Base-by-base conservation (phyloP, 805 yeast genomes). In the Suhomyces tanzawaensis region DNA sequence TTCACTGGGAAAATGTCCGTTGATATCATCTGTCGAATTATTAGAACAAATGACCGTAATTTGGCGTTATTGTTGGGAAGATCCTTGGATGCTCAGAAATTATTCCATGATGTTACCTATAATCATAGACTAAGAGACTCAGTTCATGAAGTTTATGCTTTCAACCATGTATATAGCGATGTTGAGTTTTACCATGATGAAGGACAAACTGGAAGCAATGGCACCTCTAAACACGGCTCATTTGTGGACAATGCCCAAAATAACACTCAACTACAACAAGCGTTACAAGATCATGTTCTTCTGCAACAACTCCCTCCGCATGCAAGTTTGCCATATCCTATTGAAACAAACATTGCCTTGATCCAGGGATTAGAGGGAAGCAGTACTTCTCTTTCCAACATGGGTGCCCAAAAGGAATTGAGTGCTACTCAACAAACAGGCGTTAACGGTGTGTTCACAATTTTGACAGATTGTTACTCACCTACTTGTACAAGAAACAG, bases 1-100 rank as follows among this genome's bases (percentile, higher is more conserved):
- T 93, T 93, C 55, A 84, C 96, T 0, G 99, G 99, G 23, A 72
- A 86, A 16, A 93, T 87, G 61, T 96, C 98, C 1, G 95, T 93
- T 21, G 96, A 89, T 58, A 76, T 82, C n/a, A 80, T 93, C 42
- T 82, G 95, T 40, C 72, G 82, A 40, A 85, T 93, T 37, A 82
- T 91, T 35, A 72, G 95, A 48, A 91, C 96, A 1, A 84, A 88
- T 7, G 99, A 93, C 59, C 72, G 99, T 42, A 90, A 89, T 50
- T 65, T 93, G 51, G 98, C 98, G 0, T 66, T 93, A 32, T 66
- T 93, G 23, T 65, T 93, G 34, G 99, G 98, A 19, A 73, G 99
- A 46, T 82, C 97, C 0, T 67, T 93, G 39, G 98, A 93, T 63
- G 95, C 96, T 1, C 98, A 93, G 52, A 86, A 86, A 58, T 78